These are phyloP conservation scores for Botrytis squamosa DNA, from an alignment of 2,329 filamentous ascomycete species.

Conservation along the genomic window DNA sequence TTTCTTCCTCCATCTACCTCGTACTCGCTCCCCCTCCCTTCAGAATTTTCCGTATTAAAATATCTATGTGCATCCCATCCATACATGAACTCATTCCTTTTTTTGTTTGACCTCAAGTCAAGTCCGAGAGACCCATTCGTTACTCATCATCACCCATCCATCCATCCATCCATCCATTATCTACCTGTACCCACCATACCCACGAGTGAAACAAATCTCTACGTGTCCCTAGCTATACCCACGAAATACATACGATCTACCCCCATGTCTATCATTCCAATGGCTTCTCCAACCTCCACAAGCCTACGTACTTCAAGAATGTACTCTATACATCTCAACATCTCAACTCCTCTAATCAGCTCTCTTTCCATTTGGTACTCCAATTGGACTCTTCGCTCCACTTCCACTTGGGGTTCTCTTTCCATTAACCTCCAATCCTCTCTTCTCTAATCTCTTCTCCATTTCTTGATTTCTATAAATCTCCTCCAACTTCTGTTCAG, in stretches of 20 bases:
- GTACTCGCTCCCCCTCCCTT: background rate
- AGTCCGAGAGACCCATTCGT: background rate
- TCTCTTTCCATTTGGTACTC: slow-evolving; percentile 32
- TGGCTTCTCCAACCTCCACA: background rate
- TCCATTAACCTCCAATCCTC: slow-evolving; percentile 11
- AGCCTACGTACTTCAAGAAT: background rate
- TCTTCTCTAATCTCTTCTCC: slow-evolving; percentile 28
- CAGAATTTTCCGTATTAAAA: background rate
- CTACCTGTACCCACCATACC: background rate
- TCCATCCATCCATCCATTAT: background rate
- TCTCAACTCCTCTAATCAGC: slow-evolving; percentile 27
- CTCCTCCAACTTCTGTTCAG: slow-evolving; percentile 49
- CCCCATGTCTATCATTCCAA: background rate
- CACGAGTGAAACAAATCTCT: background rate
- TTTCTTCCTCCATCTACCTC: background rate
- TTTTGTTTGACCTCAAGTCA: background rate
- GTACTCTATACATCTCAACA: background rate
- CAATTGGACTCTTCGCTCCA: slow-evolving; percentile 26
- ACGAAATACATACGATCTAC: background rate
- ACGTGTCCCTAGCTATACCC: background rate
- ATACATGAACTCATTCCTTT: background rate
- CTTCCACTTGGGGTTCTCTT: slow-evolving; percentile 30
- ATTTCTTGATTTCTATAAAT: slow-evolving; percentile 24
- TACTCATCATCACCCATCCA: slow-evolving; percentile 3
- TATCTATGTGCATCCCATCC: background rate